These are phyloP conservation scores for Eucalyptus marginata DNA, from an alignment of 345 rosid species.

Conservation along the genomic window DNA sequence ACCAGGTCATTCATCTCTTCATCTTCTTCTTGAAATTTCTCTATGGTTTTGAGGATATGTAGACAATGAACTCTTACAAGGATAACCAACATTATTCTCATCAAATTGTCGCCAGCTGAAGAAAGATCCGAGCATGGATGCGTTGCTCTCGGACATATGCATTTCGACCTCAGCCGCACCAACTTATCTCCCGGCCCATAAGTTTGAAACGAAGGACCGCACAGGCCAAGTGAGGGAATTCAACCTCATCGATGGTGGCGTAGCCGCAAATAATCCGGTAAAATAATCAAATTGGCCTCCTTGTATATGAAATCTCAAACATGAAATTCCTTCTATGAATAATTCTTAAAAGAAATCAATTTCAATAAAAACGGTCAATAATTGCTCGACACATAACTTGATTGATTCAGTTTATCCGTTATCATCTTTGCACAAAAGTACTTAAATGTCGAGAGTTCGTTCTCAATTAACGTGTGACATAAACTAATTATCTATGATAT, in stretches of 20 bases:
- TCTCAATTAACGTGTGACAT: neutral
- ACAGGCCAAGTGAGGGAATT: slow-evolving; percentile 11
- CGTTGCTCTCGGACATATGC: slow-evolving; percentile 37
- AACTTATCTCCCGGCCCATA: slow-evolving; percentile 35
- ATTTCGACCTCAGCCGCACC: slow-evolving; percentile 55
- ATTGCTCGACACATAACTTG: neutral
- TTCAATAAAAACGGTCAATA: neutral
- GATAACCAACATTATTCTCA: neutral
- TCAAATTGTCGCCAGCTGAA: neutral
- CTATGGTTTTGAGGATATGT: neutral
- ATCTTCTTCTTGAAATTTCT: neutral
- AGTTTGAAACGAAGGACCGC: slow-evolving; percentile 10
- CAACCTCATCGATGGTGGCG: slow-evolving; percentile 35
- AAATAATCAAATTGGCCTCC: neutral
- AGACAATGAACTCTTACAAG: neutral
- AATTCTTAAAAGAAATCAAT: neutral
- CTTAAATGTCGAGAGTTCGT: neutral
- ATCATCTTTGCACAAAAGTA: neutral
- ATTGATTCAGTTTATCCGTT: neutral
- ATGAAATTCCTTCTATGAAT: neutral
- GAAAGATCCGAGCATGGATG: slow-evolving; percentile 16
- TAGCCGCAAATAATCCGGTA: slow-evolving; percentile 55
- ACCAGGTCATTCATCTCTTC: neutral
- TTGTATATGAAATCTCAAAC: neutral
- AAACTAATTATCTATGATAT: neutral